Percentiles rank a stretch among this genome's conserved stretches.
phyloP scores from a whole-genome alignment of 768 basidiomycete genomes.

The Leccinum imitatum region DNA sequence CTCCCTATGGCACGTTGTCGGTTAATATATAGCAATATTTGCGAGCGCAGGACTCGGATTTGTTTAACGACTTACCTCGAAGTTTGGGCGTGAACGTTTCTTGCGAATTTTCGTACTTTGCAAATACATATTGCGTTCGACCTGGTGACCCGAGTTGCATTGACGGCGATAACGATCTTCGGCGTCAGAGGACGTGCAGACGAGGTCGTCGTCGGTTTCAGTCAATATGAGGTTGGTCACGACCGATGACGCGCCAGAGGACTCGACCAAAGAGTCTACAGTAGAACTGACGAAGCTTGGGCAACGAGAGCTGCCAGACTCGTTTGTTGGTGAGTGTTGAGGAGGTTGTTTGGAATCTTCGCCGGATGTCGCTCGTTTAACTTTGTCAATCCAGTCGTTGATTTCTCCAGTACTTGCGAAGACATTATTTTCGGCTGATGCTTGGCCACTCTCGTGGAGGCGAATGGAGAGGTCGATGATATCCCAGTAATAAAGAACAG shows the following conservation, averaged over 20 bases:
- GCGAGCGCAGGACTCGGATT: background rate
- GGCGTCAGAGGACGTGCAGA: background rate
- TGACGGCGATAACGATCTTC: background rate
- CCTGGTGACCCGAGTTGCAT: background rate
- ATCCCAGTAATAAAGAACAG: background rate
- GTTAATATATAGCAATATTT: background rate
- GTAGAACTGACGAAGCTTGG: background rate
- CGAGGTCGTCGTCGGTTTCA: background rate
- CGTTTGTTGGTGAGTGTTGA: background rate
- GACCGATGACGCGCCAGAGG: background rate
- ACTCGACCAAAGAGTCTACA: background rate
- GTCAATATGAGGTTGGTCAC: background rate
- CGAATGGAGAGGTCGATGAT: background rate
- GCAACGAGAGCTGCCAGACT: background rate
- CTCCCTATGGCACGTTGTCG: background rate
- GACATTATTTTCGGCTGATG: background rate
- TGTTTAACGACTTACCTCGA: background rate
- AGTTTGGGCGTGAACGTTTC: background rate
- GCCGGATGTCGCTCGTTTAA: background rate
- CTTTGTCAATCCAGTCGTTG: background rate
- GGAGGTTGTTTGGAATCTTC: background rate
- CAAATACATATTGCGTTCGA: background rate
- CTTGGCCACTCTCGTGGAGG: background rate
- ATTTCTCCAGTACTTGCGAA: background rate
- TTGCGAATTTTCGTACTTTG: background rate